A percentile compares a stretch with the other conserved stretches of the same genome.
Conservation (phyloP, 208 protist species). For the Leptomonas pyrrhocoris region DNA sequence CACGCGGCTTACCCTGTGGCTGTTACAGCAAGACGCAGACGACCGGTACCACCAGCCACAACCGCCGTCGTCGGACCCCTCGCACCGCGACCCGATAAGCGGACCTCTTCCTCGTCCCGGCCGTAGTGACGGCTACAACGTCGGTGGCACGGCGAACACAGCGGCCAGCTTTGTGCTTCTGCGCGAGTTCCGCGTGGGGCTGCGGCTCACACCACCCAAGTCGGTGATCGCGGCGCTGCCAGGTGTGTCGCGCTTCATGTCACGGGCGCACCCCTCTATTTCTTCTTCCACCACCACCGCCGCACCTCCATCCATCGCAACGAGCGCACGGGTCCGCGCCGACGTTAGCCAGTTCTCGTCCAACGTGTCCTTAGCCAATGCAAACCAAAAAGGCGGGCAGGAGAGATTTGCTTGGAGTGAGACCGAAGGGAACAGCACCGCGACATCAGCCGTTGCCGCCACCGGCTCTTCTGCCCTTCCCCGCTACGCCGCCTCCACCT, state of each 20-base stretch:
- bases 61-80: neutral
- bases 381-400: no score
- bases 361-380: neutral
- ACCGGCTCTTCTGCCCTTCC: neutral
- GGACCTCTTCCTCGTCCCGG: no score
- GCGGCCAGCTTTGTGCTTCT: slow-evolving; percentile 25
- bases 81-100: no score
- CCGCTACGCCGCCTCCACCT: neutral
- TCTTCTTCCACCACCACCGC: neutral
- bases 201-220: slow-evolving; percentile 22
- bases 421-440: no score
- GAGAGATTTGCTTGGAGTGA: no score
- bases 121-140: neutral
- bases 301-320: neutral
- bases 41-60: neutral
- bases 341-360: neutral
- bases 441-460: no score
- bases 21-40: neutral
- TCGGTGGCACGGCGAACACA: neutral
- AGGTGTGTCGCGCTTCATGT: slow-evolving; percentile 14
- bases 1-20: slow-evolving; percentile 43
- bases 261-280: slow-evolving; percentile 9
- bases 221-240: slow-evolving; percentile 24
- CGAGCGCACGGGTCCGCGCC: neutral
- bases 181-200: slow-evolving; percentile 43